Percentiles rank a stretch among this genome's conserved stretches.
These are phyloP conservation scores for Cercis canadensis DNA, from an alignment of 306 rosid genomes.

Conservation along the genomic window DNA sequence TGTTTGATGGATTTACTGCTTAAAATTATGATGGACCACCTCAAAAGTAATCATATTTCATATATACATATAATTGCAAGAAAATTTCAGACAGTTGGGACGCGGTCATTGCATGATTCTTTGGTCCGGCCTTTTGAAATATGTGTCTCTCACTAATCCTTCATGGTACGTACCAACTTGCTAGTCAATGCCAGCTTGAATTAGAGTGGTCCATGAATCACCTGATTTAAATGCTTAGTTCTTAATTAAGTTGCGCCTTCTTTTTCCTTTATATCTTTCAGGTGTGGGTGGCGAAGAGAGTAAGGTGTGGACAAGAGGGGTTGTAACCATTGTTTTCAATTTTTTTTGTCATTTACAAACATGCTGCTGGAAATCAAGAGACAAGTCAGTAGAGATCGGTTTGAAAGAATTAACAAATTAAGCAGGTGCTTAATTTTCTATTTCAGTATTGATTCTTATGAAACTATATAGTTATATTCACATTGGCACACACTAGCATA, in stretches of 20 bases:
- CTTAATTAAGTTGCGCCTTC: conserved; percentile 44
- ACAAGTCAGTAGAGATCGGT: neutral
- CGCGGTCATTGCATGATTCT: conserved; percentile 52
- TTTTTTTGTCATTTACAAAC: conserved; percentile 5
- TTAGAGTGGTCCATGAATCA: conserved; percentile 70
- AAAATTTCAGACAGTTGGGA: conserved; percentile 47
- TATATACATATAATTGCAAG: conserved; percentile 32
- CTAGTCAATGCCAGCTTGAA: conserved; percentile 46
- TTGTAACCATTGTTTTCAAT: conserved; percentile 17
- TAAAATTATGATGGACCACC: conserved; percentile 59
- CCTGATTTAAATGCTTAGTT: conserved; percentile 60
- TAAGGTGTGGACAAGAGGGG: no score
- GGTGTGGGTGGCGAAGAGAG: conserved; percentile 36
- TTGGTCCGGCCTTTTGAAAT: conserved; percentile 48
- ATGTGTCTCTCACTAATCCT: conserved; percentile 25
- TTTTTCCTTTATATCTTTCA: conserved; percentile 47
- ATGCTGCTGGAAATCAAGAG: conserved; percentile 34
- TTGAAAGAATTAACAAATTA: no score
- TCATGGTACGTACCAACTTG: conserved; percentile 49
- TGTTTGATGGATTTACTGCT: conserved; percentile 47
- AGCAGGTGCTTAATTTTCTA: no score
- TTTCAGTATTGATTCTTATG: no score
- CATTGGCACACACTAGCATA: no score
- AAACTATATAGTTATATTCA: no score
- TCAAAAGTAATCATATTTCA: conserved; percentile 41